phyloP scores from a whole-genome alignment of 805 yeast genomes.

The Komagataella pseudopastoris region DNA sequence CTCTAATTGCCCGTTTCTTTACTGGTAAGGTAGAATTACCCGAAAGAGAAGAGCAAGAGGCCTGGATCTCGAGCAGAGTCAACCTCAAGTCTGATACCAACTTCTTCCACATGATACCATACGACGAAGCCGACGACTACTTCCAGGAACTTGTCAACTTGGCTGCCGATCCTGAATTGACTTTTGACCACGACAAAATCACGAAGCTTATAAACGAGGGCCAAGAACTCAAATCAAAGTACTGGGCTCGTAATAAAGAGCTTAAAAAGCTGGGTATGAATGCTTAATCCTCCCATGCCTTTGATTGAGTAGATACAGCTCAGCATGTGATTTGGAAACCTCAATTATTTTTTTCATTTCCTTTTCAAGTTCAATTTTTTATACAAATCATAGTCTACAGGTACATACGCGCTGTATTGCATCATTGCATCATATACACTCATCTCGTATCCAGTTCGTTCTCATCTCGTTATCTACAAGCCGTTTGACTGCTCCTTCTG shows the following conservation, averaged over 20 bases:
- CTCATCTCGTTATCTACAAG: not conserved
- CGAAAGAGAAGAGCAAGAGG: not conserved
- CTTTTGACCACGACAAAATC: not conserved
- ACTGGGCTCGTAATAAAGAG: not conserved
- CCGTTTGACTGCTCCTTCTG: not conserved
- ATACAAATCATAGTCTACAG: not conserved
- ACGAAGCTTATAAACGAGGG: not conserved
- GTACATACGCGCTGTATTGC: not conserved
- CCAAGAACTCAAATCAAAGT: not conserved
- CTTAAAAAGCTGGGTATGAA: not conserved
- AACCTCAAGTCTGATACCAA: not conserved
- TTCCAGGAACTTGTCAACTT: not conserved
- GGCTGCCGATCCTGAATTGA: not conserved
- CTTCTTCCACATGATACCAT: not conserved
- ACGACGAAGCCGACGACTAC: not conserved
- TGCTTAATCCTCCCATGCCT: not conserved
- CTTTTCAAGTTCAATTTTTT: too few relatives aligned
- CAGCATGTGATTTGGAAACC: not conserved
- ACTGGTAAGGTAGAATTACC: not conserved
- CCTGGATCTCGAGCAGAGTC: not conserved
- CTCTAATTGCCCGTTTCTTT: not conserved
- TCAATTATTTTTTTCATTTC: not conserved
- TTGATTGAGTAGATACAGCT: too few relatives aligned
- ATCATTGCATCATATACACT: not conserved
- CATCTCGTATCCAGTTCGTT: not conserved